phyloP scores from a whole-genome alignment of 352 stramenopile genomes.

The Phytophthora crassamura region DNA sequence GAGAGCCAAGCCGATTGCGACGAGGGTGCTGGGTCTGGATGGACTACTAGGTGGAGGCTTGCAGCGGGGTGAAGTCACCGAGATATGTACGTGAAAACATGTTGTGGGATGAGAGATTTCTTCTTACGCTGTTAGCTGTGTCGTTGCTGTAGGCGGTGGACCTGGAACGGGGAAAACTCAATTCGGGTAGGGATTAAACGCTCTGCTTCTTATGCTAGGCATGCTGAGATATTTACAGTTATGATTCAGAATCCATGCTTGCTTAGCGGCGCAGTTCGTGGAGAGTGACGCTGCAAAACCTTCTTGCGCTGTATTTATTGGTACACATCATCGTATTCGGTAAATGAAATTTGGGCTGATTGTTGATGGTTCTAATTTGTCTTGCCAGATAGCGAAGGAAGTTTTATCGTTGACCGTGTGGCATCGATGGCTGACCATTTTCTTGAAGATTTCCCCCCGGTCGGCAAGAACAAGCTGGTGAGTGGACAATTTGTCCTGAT shows the following conservation, averaged over 20 bases:
- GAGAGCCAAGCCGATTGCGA: conserved; percentile 45
- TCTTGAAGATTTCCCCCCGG: conserved; percentile 66
- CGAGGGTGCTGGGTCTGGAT: conserved; percentile 56
- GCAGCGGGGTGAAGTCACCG: conserved; percentile 72
- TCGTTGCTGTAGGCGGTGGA: conserved; percentile 42
- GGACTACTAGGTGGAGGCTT: conserved; percentile 70
- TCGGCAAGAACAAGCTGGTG: conserved; percentile 41
- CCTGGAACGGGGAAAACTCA: conserved; percentile 84
- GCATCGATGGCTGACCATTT: conserved; percentile 85
- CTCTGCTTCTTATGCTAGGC: too few relatives aligned
- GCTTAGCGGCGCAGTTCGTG: conserved; percentile 62
- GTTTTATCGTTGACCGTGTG: conserved; percentile 91
- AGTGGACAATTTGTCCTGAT: conserved; percentile 14
- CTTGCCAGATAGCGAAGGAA: conserved; percentile 89
- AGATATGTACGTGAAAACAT: conserved; percentile 64
- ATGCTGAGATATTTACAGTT: too few relatives aligned
- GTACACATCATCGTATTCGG: conserved; percentile 24
- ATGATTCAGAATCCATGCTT: conserved; percentile 64
- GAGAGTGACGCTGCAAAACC: conserved; percentile 20
- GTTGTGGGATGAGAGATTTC: background rate
- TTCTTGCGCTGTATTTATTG: conserved; percentile 64
- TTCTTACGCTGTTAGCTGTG: background rate
- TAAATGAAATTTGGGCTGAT: background rate
- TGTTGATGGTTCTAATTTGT: background rate
- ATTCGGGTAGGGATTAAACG: conserved; percentile 44